These are phyloP conservation scores for Pichia kudriavzevii DNA, from an alignment of 1,139 yeast genomes.

Conservation along the genomic window DNA sequence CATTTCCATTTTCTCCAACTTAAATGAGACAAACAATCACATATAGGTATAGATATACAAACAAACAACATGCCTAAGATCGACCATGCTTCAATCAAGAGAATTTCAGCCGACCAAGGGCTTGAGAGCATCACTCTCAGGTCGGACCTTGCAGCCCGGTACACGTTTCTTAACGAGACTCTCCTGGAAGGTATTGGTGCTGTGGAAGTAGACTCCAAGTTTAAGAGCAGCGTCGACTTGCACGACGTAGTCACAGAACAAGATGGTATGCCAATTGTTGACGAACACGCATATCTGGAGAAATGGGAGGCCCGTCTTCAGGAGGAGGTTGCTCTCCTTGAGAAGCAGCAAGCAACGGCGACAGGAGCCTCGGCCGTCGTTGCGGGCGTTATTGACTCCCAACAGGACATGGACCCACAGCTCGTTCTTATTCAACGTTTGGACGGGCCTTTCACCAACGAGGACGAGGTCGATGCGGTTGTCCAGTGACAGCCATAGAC, in stretches of 20 bases:
- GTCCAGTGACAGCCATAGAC: constrained; percentile 1
- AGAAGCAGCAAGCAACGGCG: neutral
- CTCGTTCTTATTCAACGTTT: constrained; percentile 7
- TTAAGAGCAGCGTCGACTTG: constrained; percentile 16
- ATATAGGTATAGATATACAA: neutral
- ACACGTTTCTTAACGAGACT: constrained; percentile 26
- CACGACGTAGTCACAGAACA: constrained; percentile 17
- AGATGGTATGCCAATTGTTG: constrained; percentile 9
- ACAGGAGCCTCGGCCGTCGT: constrained; percentile 7
- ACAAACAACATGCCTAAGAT: constrained; percentile 7
- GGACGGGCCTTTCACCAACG: constrained; percentile 9
- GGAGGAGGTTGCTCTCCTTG: constrained; percentile 6
- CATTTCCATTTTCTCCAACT: too few relatives aligned
- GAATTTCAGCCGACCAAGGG: constrained; percentile 19
- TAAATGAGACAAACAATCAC: too few relatives aligned
- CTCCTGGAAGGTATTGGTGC: constrained; percentile 21
- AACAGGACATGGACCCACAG: too few relatives aligned
- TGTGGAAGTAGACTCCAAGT: constrained; percentile 7
- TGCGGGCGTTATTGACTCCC: neutral
- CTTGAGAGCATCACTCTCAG: constrained; percentile 26
- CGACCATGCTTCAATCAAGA: constrained; percentile 21
- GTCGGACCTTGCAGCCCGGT: constrained; percentile 28
- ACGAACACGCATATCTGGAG: constrained; percentile 15
- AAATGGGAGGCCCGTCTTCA: constrained; percentile 16
- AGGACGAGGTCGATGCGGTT: constrained; percentile 6